Evolutionary conservation across 208 protist species (phyloP).

Genomic region (Plasmodiophora brassicae): DNA sequence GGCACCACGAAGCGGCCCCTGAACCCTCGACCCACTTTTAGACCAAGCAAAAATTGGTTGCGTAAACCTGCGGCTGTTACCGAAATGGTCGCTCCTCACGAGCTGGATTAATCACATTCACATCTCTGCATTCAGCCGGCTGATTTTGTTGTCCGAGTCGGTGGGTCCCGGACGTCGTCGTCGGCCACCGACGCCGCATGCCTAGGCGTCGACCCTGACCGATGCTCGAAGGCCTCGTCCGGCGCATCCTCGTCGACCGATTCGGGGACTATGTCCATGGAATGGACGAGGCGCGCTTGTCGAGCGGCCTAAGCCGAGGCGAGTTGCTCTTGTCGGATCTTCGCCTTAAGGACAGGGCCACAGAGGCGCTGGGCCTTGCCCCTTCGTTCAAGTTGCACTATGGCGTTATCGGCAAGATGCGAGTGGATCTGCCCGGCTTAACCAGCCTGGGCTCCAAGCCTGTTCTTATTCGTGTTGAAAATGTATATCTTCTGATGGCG

Average conservation of each 20-base stretch:
- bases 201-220: too few relatives aligned
- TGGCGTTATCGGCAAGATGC: conserved; percentile 11
- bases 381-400: background rate
- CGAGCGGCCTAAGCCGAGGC: background rate
- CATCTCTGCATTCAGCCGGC: too few relatives aligned
- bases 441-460: conserved; percentile 11
- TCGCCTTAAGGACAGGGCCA: background rate
- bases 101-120: too few relatives aligned
- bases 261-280: background rate
- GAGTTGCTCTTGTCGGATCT: background rate
- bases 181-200: too few relatives aligned
- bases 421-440: background rate
- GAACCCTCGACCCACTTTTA: too few relatives aligned
- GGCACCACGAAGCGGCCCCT: too few relatives aligned
- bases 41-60: too few relatives aligned
- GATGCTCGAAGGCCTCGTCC: conserved; percentile 17
- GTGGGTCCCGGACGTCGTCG: too few relatives aligned
- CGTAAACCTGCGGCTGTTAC: too few relatives aligned
- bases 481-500: background rate
- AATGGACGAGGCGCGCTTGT: background rate
- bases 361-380: background rate
- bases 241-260: background rate
- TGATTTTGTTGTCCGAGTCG: too few relatives aligned
- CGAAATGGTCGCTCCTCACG: too few relatives aligned
- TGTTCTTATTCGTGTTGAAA: background rate